A percentile compares a stretch with the other conserved stretches of the same genome.
These are phyloP conservation scores for Yarrowia sp. DNA, from an alignment of 805 yeast species.

Conservation along the genomic window DNA sequence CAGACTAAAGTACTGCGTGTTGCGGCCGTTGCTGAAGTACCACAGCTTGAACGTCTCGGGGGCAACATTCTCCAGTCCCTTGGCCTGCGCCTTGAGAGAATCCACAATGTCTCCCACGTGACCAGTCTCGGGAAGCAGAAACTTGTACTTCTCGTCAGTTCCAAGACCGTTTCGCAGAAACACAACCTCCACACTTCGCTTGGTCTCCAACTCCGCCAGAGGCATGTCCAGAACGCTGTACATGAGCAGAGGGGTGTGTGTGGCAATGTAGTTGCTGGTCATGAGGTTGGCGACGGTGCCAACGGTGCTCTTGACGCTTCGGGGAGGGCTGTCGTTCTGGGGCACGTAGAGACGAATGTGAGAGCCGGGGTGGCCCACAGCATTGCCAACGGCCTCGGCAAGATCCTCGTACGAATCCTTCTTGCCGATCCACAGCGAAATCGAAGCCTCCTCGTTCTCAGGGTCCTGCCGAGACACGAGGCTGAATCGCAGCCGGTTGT, in stretches of 20 bases:
- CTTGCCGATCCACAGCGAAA: constrained; percentile 63
- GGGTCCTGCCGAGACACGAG: constrained; percentile 29
- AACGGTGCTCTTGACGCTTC: constrained; percentile 37
- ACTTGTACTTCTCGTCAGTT: not conserved
- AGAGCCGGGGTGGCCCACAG: constrained; percentile 53
- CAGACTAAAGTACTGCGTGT: constrained; percentile 39
- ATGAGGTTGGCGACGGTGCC: constrained; percentile 40
- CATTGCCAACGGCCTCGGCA: constrained; percentile 56
- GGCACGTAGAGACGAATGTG: constrained; percentile 65
- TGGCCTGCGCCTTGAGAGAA: constrained; percentile 46
- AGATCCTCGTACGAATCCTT: constrained; percentile 56
- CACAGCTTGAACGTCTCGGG: constrained; percentile 39
- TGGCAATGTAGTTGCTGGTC: constrained; percentile 27
- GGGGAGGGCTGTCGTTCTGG: constrained; percentile 50
- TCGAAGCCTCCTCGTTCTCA: constrained; percentile 27
- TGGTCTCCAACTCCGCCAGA: constrained; percentile 69
- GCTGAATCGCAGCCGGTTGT: constrained; percentile 33
- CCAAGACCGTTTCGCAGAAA: not conserved
- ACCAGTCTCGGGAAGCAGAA: not conserved
- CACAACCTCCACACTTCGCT: constrained; percentile 37
- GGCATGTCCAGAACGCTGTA: constrained; percentile 77
- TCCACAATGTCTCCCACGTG: constrained; percentile 1
- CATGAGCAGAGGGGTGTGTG: constrained; percentile 43
- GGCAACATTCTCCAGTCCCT: constrained; percentile 36
- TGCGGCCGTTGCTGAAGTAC: constrained; percentile 32